Conservation (phyloP, 176 grass and related monocot genomes). For the Typha latifolia region DNA sequence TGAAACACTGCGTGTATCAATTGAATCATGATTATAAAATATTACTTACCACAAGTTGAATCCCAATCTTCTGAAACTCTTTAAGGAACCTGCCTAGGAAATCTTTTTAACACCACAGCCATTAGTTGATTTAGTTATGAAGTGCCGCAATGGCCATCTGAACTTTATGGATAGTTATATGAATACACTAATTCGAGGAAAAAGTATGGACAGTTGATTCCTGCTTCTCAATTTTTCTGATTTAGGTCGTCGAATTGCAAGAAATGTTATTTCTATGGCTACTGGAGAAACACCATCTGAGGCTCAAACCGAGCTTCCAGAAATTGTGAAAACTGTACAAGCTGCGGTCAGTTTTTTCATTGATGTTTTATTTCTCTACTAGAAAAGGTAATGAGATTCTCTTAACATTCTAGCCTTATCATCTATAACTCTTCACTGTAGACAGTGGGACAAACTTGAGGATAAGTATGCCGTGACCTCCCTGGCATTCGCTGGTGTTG, state of each 20-base stretch:
- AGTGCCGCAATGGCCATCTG: too few relatives aligned
- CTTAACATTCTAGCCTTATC: background rate
- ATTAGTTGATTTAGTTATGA: too few relatives aligned
- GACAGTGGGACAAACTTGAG: constrained; percentile 76
- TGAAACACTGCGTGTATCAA: too few relatives aligned
- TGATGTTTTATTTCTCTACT: background rate
- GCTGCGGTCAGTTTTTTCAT: constrained; percentile 15
- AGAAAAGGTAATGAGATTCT: background rate
- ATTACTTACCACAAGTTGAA: too few relatives aligned
- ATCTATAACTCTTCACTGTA: background rate
- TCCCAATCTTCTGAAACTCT: too few relatives aligned
- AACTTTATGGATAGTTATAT: too few relatives aligned
- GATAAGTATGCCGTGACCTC: constrained; percentile 77
- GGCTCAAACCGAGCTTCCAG: constrained; percentile 39
- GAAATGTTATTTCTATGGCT: constrained; percentile 27
- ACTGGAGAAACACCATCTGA: constrained; percentile 32
- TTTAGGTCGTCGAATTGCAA: constrained; percentile 32
- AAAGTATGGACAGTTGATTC: too few relatives aligned
- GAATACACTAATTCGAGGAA: too few relatives aligned
- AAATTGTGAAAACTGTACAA: constrained; percentile 36
- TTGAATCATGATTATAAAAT: too few relatives aligned
- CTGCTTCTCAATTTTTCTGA: background rate
- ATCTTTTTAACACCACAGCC: too few relatives aligned
- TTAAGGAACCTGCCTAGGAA: too few relatives aligned
- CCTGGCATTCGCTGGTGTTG: constrained; percentile 40